Base-by-base conservation (phyloP, 805 yeast genomes). In the Lipomyces starkeyi region DNA sequence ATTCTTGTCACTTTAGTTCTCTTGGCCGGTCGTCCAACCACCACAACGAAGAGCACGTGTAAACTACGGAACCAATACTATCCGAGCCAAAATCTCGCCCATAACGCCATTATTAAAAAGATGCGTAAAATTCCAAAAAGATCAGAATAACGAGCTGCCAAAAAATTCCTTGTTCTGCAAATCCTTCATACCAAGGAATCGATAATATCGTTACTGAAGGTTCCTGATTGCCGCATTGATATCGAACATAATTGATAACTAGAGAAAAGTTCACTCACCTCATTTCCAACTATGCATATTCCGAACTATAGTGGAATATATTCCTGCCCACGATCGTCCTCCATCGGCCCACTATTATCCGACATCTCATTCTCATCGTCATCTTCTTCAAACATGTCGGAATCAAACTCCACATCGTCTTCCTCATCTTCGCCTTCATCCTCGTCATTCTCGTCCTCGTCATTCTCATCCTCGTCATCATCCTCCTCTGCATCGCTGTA, bases 371-470 rank as follows among this genome's bases (percentile, higher is more conserved):
- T 64, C 7, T 52, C 62, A 9, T 61, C 68, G 22, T 58, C 63
- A 25, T 58, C 58, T n/a, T 66, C 66, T 25, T 66, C 66, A 32
- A 66, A 61, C 37, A 62, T 59, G 49, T 74, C 77, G 2, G 74
- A 76, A 34, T 77, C 76, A 14, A 73, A 76, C 22, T 77, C 80
- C 6, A 76, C 76, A 7, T 71, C 74, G 7, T 65, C 69, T 4
- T 63, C 64, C 7, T 70, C 73, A 8, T 55, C 72, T 9, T 65
- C 71, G 13, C 69, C 66, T 11, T 63, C 73, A 56, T 67, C 53
- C 11, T 70, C 75, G 35, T 63, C 68, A 14, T 65, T 73, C 11
- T 64, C 61, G 9, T 67, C 69, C 6, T 64, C 69, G 3, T 65
- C 74, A 1, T 61, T 67, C 9, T 77, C 79, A 17, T 59, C 69